Base-by-base conservation (phyloP, 805 yeast genomes). In the Saccharomycopsis vini region DNA sequence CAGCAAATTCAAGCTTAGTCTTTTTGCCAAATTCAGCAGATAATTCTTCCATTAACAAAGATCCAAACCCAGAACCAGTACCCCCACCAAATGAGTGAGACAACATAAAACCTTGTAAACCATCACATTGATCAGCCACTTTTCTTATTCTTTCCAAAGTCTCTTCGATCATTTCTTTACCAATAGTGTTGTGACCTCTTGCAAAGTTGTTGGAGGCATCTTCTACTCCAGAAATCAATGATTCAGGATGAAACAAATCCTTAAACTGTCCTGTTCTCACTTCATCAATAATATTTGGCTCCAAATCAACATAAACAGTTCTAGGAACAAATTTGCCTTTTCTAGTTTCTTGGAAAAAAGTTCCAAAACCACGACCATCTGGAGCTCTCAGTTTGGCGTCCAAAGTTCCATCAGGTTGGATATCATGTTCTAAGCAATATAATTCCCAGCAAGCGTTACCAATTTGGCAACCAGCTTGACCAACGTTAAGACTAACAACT, bases 371-470 rank as follows among this genome's bases (percentile, higher is more conserved):
- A 66, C 88, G 97, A 53, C 96, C 92, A 61, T 79, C 81, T 56
- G 95, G 95, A 61, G 83, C 83, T 46, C 67, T 67, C 52, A 81
- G 67, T 26, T 89, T 89, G 40, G 80, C 88, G 63, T 79, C 76
- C 46, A 63, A 72, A 63, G 77, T 88, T 49, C 98, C 98, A 64
- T 90, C 97, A 44, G 96, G 95, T 62, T 82, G 81, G 56, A 90
- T 90, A 49, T 97, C 98, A 63, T 90, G 98, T 65, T 90, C 98
- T 59, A 85, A 80, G 53, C 97, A 87, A 70, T 90, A 90, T 53
- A 90, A 73, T 64, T 90, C 97, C 98, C 98, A 90, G 68, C 97
- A 92, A 43, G 97, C 86, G 69, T 90, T 90, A 71, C 97, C 98
- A 60, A 90, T 90, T 71, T 90, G 98, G 70, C 97, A 88, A 73